Evolutionary conservation across 163 green algal genomes (phyloP).

Genomic region (Scenedesmus sp.): DNA sequence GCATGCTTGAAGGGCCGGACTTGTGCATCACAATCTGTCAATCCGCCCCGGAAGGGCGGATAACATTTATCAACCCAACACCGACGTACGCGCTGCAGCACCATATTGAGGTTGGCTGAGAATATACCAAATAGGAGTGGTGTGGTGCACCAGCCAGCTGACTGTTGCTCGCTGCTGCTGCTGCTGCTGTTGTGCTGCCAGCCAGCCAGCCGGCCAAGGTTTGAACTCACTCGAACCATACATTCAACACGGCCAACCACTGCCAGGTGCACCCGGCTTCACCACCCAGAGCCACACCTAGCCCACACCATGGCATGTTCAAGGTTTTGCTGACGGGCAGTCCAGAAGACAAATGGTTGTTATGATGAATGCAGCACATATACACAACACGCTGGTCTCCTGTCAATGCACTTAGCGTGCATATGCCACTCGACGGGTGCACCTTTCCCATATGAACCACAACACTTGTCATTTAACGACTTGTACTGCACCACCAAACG

Average conservation of each 20-base stretch:
- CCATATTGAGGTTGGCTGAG: not conserved
- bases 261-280: not conserved
- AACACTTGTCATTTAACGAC: not conserved
- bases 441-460: not conserved
- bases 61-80: not conserved
- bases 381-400: not conserved
- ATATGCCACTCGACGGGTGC: not conserved
- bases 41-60: not conserved
- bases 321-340: not conserved
- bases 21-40: not conserved
- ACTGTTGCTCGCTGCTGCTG: not conserved
- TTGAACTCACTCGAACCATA: not conserved
- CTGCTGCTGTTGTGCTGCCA: not conserved
- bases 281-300: not conserved
- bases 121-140: not conserved
- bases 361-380: constrained; percentile 4
- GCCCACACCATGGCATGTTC: constrained; percentile 4
- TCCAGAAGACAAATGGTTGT: constrained; percentile 2
- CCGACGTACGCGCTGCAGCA: not conserved
- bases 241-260: not conserved
- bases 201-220: not conserved
- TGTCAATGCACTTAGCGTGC: not conserved
- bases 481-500: not conserved
- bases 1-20: not conserved
- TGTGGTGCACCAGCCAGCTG: not conserved